Base-by-base conservation (phyloP, 192 early-diverging fungal species). In the Gonapodya prolifera region DNA sequence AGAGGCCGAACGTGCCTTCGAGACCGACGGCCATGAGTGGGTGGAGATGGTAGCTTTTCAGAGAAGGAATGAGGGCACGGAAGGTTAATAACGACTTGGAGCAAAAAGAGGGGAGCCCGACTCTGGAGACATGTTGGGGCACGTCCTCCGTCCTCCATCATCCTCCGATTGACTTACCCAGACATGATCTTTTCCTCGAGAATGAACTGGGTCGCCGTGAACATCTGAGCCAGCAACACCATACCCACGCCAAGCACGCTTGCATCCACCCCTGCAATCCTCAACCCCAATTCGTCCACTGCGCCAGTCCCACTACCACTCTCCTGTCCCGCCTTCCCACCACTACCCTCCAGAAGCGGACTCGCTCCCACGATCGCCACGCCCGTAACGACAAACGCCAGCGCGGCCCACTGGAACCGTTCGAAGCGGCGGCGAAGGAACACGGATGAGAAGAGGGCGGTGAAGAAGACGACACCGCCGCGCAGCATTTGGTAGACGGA, bases 401-500 rank as follows among this genome's bases (percentile, higher is more conserved):
- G 88, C 1, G 95, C 91, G 33, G 94, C 85, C 89, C 95, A 92
- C 76, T 96, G 88, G 86, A 91, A 95, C 13, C 83, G 75, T 33
- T 87, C 89, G 69, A 97, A 88, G 13, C 90, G 87, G 33, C 93
- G 87, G 36, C 90, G 86, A 34, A 97, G 87, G 83, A 99, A 97
- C 30, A 96, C 76, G 34, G 91, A 89, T 0, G 92, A 94, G 69
- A 99, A 90, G n/a, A 91, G 77, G 35, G 95, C 96, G 28, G 96
- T 96, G 76, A 97, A 97, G 34, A 99, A 87, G 29, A 99, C 96
- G 35, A 98, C 92, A 0, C 92, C 91, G n/a, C 97, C 97, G 31
- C 97, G 90, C 33, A 98, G 86, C 97, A 96, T 96, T 84, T 96
- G 94, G 84, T 96, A 97, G 16, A 98, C 91, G 0, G 92, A 94